phyloP scores from a whole-genome alignment of 805 yeast species.

The Saccharomycopsis amapae region DNA sequence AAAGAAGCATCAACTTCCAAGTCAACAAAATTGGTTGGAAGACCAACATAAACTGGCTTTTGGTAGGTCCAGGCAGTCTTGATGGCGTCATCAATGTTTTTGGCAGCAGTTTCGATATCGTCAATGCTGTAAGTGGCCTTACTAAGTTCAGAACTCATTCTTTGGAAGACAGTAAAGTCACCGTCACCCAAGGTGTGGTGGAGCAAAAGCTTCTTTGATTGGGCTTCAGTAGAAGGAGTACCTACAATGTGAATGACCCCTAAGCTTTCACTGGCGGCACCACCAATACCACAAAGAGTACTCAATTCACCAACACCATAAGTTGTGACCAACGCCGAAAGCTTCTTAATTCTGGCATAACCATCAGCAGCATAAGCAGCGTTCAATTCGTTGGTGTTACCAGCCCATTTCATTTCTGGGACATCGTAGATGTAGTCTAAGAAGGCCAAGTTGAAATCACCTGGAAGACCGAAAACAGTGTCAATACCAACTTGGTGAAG shows the following conservation, averaged over 20 bases:
- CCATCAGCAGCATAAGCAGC: conserved; percentile 92
- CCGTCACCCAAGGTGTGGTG: conserved; percentile 63
- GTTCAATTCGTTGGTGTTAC: conserved; percentile 83
- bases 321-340: conserved; percentile 65
- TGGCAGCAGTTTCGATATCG: conserved; percentile 40
- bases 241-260: conserved; percentile 88
- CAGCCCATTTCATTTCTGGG: conserved; percentile 58
- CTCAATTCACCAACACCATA: conserved; percentile 88
- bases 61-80: conserved; percentile 44
- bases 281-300: conserved; percentile 76
- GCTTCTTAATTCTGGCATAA: conserved; percentile 56
- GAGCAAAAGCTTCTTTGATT: conserved; percentile 33
- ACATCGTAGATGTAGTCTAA: conserved; percentile 60
- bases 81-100: conserved; percentile 64
- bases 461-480: conserved; percentile 72
- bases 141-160: conserved; percentile 28
- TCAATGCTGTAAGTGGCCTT: conserved; percentile 27
- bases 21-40: conserved; percentile 67
- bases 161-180: conserved; percentile 43
- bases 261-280: conserved; percentile 74
- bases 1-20: conserved; percentile 30
- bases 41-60: conserved; percentile 74
- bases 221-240: conserved; percentile 40
- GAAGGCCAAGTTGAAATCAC: conserved; percentile 63
- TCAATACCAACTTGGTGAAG: conserved; percentile 46